Conservation (phyloP, 208 protist genomes). For the Porcisia deanei region DNA sequence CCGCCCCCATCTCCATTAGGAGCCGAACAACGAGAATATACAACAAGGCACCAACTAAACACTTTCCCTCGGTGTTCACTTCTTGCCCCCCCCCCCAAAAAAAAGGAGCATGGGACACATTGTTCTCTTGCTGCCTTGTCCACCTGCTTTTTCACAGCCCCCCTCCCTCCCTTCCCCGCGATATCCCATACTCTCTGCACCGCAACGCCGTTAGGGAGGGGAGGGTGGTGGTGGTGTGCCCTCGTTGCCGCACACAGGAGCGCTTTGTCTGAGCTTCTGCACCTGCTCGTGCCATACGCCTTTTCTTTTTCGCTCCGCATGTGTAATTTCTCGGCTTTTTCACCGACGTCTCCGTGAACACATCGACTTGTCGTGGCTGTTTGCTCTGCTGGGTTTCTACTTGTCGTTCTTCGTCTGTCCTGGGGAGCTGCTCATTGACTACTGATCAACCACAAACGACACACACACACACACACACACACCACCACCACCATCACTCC, state of each 20-base stretch:
- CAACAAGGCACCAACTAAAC: too few relatives aligned
- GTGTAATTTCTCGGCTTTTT: not conserved
- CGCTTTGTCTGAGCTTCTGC: too few relatives aligned
- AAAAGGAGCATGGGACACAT: not conserved
- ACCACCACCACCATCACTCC: too few relatives aligned
- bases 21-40: not conserved
- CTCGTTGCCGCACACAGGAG: not conserved
- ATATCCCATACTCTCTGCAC: too few relatives aligned
- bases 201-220: too few relatives aligned
- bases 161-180: too few relatives aligned
- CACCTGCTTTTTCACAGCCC: not conserved
- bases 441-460: too few relatives aligned
- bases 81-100: too few relatives aligned
- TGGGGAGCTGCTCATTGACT: not conserved
- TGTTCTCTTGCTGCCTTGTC: not conserved
- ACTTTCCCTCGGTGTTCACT: too few relatives aligned
- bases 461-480: not conserved
- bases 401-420: not conserved
- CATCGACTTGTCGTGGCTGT: not conserved
- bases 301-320: not conserved
- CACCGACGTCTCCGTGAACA: not conserved
- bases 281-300: not conserved
- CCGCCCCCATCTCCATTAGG: not conserved
- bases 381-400: not conserved
- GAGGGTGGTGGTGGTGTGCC: not conserved